A percentile compares a stretch with the other conserved stretches of the same genome.
These are phyloP conservation scores for Alternaria sp. DNA, from an alignment of 2,329 filamentous ascomycete genomes.

Conservation along the genomic window DNA sequence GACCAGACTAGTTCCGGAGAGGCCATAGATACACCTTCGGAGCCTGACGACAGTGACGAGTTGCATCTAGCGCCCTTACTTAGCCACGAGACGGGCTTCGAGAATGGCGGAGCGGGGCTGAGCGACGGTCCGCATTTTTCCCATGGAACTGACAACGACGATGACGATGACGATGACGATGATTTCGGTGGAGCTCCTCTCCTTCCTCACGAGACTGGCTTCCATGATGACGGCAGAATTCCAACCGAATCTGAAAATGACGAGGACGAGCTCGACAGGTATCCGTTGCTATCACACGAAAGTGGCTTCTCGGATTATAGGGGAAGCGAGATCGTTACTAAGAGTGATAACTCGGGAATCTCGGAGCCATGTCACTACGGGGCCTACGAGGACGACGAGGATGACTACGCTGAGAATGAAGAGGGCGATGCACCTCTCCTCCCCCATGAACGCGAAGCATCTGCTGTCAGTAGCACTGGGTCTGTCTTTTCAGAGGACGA, in stretches of 20 bases:
- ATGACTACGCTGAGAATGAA: constrained; percentile 1
- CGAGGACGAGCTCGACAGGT: constrained; percentile 31
- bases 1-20: constrained; percentile 28
- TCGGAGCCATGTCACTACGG: constrained; percentile 18
- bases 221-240: constrained; percentile 5
- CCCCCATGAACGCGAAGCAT: constrained; percentile 29
- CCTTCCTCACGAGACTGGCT: constrained; percentile 28
- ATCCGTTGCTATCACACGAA: constrained; percentile 49
- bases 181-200: constrained; percentile 21
- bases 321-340: constrained; percentile 20
- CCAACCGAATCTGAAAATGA: constrained; percentile 18
- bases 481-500: constrained; percentile 22
- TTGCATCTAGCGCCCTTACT: constrained; percentile 16
- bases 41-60: constrained; percentile 21
- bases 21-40: constrained; percentile 25
- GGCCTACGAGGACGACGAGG: constrained; percentile 2
- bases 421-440: constrained; percentile 25
- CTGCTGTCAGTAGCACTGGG: constrained; percentile 15
- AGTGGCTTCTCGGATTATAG: constrained; percentile 26
- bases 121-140: constrained; percentile 18
- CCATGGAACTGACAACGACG: constrained; percentile 13
- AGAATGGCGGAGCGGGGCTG: constrained; percentile 8
- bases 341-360: constrained; percentile 17
- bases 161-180: neutral
- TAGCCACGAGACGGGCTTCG: constrained; percentile 15